phyloP scores from a whole-genome alignment of 129 eudicot species.

The Escallonia herrerae region DNA sequence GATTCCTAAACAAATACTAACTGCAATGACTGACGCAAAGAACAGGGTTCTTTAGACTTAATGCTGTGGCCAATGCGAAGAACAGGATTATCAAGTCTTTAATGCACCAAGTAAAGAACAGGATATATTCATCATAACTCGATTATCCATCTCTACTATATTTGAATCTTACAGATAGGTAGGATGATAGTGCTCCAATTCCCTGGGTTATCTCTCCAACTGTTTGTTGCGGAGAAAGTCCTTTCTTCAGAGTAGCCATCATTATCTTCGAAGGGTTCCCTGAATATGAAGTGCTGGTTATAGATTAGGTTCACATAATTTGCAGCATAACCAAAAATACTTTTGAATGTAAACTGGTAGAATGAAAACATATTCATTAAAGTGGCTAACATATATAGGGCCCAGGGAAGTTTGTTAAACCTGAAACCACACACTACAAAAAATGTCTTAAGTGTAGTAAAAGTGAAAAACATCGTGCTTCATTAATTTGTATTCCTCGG shows the following conservation, averaged over 20 bases:
- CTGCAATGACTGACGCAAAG: neutral
- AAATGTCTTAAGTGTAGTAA: neutral
- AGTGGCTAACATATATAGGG: neutral
- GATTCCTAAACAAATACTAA: too few relatives aligned
- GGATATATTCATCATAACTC: neutral
- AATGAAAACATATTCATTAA: neutral
- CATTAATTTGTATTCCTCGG: neutral
- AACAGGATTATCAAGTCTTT: too few relatives aligned
- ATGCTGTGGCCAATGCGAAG: too few relatives aligned
- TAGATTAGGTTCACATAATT: neutral
- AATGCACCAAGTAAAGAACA: neutral
- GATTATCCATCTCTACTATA: neutral
- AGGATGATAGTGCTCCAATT: slow-evolving; percentile 37
- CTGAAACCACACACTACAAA: neutral
- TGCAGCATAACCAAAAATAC: neutral
- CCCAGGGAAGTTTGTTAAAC: neutral
- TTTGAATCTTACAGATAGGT: slow-evolving; percentile 48
- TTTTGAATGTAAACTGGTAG: neutral
- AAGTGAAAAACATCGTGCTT: too few relatives aligned
- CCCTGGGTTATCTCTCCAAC: slow-evolving; percentile 34
- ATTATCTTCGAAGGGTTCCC: slow-evolving; percentile 41
- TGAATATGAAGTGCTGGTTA: slow-evolving; percentile 3
- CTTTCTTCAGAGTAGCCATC: slow-evolving; percentile 21
- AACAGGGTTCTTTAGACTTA: neutral
- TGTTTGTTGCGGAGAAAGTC: slow-evolving; percentile 43